Conservation (phyloP, 768 basidiomycete species). For the Leccinum incarnatum region DNA sequence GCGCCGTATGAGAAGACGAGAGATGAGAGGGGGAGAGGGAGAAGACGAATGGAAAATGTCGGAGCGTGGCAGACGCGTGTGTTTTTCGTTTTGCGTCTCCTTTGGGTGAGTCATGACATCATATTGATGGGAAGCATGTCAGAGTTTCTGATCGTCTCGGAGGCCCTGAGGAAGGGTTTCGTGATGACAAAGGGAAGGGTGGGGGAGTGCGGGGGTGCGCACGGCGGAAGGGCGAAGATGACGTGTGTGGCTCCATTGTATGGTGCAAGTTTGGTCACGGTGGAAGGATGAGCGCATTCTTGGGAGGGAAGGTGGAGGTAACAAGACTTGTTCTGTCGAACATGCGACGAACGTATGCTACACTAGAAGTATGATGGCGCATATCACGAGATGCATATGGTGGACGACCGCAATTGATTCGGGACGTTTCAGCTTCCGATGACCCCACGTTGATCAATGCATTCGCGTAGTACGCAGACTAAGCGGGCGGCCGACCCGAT, state of each 20-base stretch:
- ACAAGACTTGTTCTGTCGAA: slow-evolving; percentile 2
- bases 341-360: slow-evolving; percentile 19
- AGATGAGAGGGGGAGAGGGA: not conserved
- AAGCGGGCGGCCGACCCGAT: slow-evolving; percentile 4
- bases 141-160: slow-evolving; percentile 13
- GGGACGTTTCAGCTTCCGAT: not conserved
- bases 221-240: slow-evolving; percentile 14
- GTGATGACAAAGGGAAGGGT: slow-evolving; percentile 13
- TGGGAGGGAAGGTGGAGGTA: slow-evolving; percentile 1
- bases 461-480: slow-evolving; percentile 4
- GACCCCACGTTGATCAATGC: slow-evolving; percentile 11
- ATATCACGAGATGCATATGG: not conserved
- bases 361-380: not conserved
- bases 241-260: slow-evolving; percentile 11
- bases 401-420: not conserved
- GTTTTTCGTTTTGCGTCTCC: slow-evolving; percentile 14
- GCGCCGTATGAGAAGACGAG: not conserved
- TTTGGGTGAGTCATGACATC: slow-evolving; percentile 19
- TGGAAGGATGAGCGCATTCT: slow-evolving; percentile 7
- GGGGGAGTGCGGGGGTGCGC: slow-evolving; percentile 21
- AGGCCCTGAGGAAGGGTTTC: slow-evolving; percentile 11
- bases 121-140: slow-evolving; percentile 3
- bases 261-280: not conserved
- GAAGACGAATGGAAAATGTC: not conserved
- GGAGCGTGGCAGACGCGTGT: slow-evolving; percentile 27